Evolutionary conservation across 2,329 filamentous ascomycete species (phyloP), one percentile per base, ranked within the genome.

Genomic region (Xylariaceae sp.): DNA sequence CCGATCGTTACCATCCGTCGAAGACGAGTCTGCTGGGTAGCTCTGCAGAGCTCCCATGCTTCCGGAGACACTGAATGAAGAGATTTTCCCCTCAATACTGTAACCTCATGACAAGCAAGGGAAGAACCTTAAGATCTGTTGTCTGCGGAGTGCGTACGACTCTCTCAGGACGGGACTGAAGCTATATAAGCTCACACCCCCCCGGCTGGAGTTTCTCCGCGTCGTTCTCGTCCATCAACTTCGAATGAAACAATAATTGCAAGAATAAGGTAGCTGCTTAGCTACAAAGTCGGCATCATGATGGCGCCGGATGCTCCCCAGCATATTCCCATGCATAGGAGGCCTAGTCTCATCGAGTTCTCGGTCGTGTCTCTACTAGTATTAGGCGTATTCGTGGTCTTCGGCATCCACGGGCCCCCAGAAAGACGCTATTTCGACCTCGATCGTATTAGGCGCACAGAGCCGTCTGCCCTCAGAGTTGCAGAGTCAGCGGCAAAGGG

Each of bases 331-430:
- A 62, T 67, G 35, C 62, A 69, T 15, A 65, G 69, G 45, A 66
- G 71, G 54, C 61, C 67, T 35, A 58, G 69, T 11, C 55, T 71
- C 18, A 58, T 63, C 48, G 56, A 69, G 53, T 49, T 75, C 34
- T 68, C 72, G 2, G 64, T 69, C 8, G 61, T 74, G 7, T 73
- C 72, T 5, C 63, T 76, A 41, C 68, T 76, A 49, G 58, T 75
- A 13, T 64, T 77, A 11, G 71, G 71, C 45, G 37, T 73, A 17
- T 65, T 75, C 50, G 65, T 71, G 50, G 61, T 70, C 8, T 68
- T 68, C 18, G 67, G 58, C 48, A 18, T 66, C 15, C 51, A 56
- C 8, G 56, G 58, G 8, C 18, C 63, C 6, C 54, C 48, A 11
- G 59, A 61, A 41, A 59, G 55, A 41, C 57, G 57, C 30, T 54